A percentile compares a stretch with the other conserved stretches of the same genome.
phyloP scores from a whole-genome alignment of 2,329 filamentous ascomycete species.

The Cercospora sp. region DNA sequence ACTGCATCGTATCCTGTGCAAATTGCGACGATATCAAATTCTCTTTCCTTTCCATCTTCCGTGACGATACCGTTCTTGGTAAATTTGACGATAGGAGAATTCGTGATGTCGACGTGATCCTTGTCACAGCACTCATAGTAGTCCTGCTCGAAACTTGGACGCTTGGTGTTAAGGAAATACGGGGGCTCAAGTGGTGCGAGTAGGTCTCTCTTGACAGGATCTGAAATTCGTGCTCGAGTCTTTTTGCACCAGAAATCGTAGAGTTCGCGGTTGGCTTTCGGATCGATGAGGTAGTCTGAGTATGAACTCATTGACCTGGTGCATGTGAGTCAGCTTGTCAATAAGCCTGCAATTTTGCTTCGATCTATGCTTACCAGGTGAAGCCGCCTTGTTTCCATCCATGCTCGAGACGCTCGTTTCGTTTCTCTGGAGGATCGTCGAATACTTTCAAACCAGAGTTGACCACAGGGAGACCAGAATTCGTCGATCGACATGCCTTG shows the following conservation, averaged over 20 bases:
- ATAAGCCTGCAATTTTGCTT: background rate
- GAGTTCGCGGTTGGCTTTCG: background rate
- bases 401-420: slow-evolving; percentile 40
- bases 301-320: background rate
- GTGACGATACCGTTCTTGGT: slow-evolving; percentile 48
- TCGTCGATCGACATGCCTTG: slow-evolving; percentile 17
- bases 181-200: slow-evolving; percentile 46
- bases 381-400: slow-evolving; percentile 44
- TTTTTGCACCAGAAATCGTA: slow-evolving; percentile 2
- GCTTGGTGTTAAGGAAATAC: slow-evolving; percentile 49
- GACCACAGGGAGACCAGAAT: slow-evolving; percentile 54
- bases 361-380: slow-evolving; percentile 30
- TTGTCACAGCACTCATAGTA: slow-evolving; percentile 29
- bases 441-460: slow-evolving; percentile 55
- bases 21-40: slow-evolving; percentile 46
- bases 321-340: background rate
- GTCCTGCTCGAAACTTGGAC: slow-evolving; percentile 49
- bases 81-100: slow-evolving; percentile 46
- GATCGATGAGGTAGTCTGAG: background rate
- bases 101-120: slow-evolving; percentile 34
- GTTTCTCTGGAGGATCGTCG: slow-evolving; percentile 42
- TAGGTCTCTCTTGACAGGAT: slow-evolving; percentile 46
- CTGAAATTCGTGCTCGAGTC: background rate
- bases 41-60: slow-evolving; percentile 40
- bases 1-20: slow-evolving; percentile 49